Percentiles rank a stretch among this genome's conserved stretches.
phyloP scores from a whole-genome alignment of 768 basidiomycete genomes.

The Multifurca ochricompacta region DNA sequence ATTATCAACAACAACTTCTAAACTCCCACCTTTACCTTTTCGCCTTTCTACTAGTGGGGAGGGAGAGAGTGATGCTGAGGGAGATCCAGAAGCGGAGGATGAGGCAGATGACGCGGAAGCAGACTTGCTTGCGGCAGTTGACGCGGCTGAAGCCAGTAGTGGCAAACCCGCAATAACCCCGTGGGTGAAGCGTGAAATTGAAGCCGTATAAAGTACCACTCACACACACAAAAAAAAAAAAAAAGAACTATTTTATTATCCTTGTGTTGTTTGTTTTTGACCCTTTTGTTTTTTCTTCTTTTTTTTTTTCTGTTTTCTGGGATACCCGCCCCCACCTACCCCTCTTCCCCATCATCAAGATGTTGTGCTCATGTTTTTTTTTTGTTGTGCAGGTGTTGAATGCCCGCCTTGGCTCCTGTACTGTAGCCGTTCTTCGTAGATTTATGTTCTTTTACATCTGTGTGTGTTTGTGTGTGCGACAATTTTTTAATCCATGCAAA shows the following conservation, averaged over 20 bases:
- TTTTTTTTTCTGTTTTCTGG: background rate
- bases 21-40: conserved; percentile 2
- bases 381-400: background rate
- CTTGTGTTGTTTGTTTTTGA: background rate
- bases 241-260: background rate
- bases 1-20: conserved; percentile 8
- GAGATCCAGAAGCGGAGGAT: conserved; percentile 31
- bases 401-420: conserved; percentile 2
- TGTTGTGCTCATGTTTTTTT: background rate
- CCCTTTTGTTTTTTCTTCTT: background rate
- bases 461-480: background rate
- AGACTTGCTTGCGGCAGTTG: conserved; percentile 33
- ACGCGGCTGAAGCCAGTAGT: conserved; percentile 33
- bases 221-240: too few species aligned
- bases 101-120: conserved; percentile 29
- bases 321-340: too few species aligned
- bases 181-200: conserved; percentile 17
- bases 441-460: conserved; percentile 12
- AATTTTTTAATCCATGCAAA: too few species aligned
- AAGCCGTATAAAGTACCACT: conserved; percentile 4
- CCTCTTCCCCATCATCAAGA: too few species aligned
- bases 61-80: conserved; percentile 31
- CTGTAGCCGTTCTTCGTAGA: conserved; percentile 7
- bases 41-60: conserved; percentile 26
- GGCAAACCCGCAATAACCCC: conserved; percentile 7